A percentile compares a stretch with the other conserved stretches of the same genome.
phyloP scores from a whole-genome alignment of 441 rosid species.

The Gossypium lobatum region DNA sequence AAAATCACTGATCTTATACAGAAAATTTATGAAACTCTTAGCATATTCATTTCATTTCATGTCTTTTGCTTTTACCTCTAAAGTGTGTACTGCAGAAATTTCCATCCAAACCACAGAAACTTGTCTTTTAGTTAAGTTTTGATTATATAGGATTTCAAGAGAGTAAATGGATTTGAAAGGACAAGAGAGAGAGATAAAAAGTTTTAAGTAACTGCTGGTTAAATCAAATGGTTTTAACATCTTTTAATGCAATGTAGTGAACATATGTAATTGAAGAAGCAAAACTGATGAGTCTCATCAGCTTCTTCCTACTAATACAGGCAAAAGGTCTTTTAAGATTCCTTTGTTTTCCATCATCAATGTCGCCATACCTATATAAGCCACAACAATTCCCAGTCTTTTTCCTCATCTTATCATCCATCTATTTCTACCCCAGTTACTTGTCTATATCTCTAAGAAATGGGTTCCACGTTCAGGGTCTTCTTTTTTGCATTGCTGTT shows the following conservation, averaged over 20 bases:
- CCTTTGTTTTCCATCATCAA: background rate
- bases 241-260: background rate
- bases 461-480: background rate
- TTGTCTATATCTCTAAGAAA: background rate
- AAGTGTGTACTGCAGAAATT: too few species aligned
- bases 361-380: background rate
- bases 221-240: background rate
- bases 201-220: background rate
- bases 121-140: too few species aligned
- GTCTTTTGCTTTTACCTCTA: too few species aligned
- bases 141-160: background rate
- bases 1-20: too few species aligned
- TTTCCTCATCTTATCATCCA: background rate
- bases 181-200: background rate
- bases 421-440: background rate
- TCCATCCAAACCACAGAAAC: too few species aligned
- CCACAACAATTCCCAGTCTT: background rate
- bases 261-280: background rate
- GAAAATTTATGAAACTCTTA: too few species aligned
- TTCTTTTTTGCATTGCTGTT: background rate
- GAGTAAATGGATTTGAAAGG: background rate
- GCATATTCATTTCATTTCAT: too few species aligned
- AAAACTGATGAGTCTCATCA: constrained; percentile 11
- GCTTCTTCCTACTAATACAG: background rate
- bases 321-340: background rate